Base-by-base conservation (phyloP, 805 yeast genomes). In the Teunomyces atbi region DNA sequence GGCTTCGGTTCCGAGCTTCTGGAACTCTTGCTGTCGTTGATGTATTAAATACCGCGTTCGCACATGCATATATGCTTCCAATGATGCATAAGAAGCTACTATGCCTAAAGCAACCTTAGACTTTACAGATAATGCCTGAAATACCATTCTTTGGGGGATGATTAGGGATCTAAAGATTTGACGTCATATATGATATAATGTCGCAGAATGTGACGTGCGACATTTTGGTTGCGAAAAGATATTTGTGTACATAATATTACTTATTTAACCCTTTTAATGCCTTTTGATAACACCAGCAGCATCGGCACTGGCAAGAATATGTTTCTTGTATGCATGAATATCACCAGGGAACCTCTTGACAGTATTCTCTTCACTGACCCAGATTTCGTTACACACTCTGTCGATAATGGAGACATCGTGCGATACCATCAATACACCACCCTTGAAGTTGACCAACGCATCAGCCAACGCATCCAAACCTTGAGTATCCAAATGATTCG, bases 361-460 rank as follows among this genome's bases (percentile, higher is more conserved):
- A 1, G 81, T 74, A 47, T 92, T 94, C 46, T 82, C 77, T 62
- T 94, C 99, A 65, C 96, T 85, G 38, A 90, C 96, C 97, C 97
- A 92, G 50, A 94, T 88, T 65, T 94, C 96, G 48, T 86, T 84
- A 74, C 97, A 89, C 10, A 92, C 97, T 45, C 80, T 77, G 57
- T 86, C 82, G 58, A 94, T 94, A 61, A 92, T 86, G 23, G 90
- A 75, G 37, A 94, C 97, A 75, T 94, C 99, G 78, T 94, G 99
- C 43, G 96, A 87, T 48, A 94, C 99, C 97, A 94, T 90, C 57
- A 94, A 76, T 20, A 94, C 86, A 66, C 99, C 99, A 63, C 99
- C 99, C 60, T 89, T 80, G 77, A 91, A 94, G 50, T 80, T 82
- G 51, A 78, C 82, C 62, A 94, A 75, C 1, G 98, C 98, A 36